Conservation (phyloP, 2,329 filamentous ascomycete species). For the Didymella pomorum region DNA sequence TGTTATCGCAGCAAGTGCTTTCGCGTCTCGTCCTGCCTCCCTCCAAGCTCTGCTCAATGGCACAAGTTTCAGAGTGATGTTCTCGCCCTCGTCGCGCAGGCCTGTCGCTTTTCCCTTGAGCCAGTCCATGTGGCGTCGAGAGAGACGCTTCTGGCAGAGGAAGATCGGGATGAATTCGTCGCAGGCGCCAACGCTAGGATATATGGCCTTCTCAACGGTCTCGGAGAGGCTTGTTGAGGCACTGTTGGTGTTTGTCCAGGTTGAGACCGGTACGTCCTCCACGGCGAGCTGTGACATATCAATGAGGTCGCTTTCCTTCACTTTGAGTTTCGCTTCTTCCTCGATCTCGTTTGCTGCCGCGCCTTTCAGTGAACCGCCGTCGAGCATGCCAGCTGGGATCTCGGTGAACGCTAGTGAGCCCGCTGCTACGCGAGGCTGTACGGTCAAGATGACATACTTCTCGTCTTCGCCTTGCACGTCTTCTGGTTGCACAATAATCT, state of each 20-base stretch:
- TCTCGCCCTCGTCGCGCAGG: conserved; percentile 63
- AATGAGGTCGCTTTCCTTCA: conserved; percentile 59
- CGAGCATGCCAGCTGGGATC: conserved; percentile 68
- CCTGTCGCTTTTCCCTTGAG: conserved; percentile 64
- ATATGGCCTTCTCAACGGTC: conserved; percentile 53
- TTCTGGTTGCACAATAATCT: conserved; percentile 64
- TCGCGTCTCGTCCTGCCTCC: conserved; percentile 63
- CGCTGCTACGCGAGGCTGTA: conserved; percentile 66
- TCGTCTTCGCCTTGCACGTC: conserved; percentile 51
- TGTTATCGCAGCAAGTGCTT: conserved; percentile 63
- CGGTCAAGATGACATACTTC: conserved; percentile 59
- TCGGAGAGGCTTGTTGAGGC: neutral
- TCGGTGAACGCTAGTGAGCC: conserved; percentile 63
- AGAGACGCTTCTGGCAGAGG: conserved; percentile 62
- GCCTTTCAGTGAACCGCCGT: conserved; percentile 63
- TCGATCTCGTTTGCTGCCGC: conserved; percentile 65
- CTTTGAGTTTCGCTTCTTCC: conserved; percentile 64
- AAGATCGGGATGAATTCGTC: conserved; percentile 68
- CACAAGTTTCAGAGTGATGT: conserved; percentile 66
- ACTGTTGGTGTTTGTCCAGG: neutral
- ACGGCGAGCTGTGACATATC: conserved; percentile 63
- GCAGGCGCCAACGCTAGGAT: conserved; percentile 63
- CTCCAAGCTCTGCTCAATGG: conserved; percentile 62
- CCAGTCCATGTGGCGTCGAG: conserved; percentile 57
- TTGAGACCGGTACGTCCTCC: conserved; percentile 10